Conservation (phyloP, 192 early-diverging fungal species). For the Gonapodya sp. region DNA sequence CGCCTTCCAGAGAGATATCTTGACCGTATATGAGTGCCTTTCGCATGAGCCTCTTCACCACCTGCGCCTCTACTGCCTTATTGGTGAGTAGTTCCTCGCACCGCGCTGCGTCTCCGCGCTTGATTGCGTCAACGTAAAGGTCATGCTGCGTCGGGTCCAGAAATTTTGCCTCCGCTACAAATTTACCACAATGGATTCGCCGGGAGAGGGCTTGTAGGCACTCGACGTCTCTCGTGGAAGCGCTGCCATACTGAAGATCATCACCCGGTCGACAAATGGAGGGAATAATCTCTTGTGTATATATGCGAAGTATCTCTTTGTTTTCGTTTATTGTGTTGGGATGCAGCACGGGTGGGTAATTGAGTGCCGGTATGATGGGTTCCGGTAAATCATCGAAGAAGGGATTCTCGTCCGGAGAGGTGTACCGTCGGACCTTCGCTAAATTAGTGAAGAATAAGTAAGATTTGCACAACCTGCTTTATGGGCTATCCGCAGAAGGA, state of each 20-base stretch:
- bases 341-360: slow-evolving; percentile 66
- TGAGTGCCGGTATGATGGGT: slow-evolving; percentile 74
- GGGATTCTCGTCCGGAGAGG: slow-evolving; percentile 91
- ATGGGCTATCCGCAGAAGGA: not conserved
- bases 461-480: not conserved
- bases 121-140: slow-evolving; percentile 67
- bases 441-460: slow-evolving; percentile 7
- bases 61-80: slow-evolving; percentile 65
- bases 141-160: slow-evolving; percentile 63
- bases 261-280: slow-evolving; percentile 61
- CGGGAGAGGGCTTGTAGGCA: slow-evolving; percentile 83
- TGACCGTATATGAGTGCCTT: slow-evolving; percentile 94
- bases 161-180: slow-evolving; percentile 96
- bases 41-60: slow-evolving; percentile 69
- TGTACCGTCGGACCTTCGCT: slow-evolving; percentile 72
- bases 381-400: slow-evolving; percentile 73
- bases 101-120: slow-evolving; percentile 56
- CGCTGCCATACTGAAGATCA: slow-evolving; percentile 85
- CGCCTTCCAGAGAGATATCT: slow-evolving; percentile 56
- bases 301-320: slow-evolving; percentile 68
- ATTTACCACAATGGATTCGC: slow-evolving; percentile 96
- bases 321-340: slow-evolving; percentile 84
- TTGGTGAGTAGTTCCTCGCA: slow-evolving; percentile 87
- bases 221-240: slow-evolving; percentile 89
- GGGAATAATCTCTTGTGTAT: slow-evolving; percentile 71